A percentile compares a stretch with the other conserved stretches of the same genome.
phyloP scores from a whole-genome alignment of 202 grass and related monocot genomes.

The Carex arenaria region DNA sequence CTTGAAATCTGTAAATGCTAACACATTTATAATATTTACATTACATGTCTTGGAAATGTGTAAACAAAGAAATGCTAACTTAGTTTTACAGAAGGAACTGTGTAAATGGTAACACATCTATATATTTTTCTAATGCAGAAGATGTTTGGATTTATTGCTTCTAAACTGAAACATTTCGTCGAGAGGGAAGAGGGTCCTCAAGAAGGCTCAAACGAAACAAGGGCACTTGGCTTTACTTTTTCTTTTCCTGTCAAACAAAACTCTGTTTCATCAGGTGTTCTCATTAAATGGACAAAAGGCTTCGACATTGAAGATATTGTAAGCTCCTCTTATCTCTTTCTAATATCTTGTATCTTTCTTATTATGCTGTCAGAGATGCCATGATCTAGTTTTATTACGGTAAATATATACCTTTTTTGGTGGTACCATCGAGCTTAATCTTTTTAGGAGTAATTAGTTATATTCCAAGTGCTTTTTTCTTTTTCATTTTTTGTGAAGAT shows the following conservation, averaged over 20 bases:
- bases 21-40: no score
- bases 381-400: not conserved
- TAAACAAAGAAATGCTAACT: no score
- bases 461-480: not conserved
- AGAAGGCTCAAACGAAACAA: constrained; percentile 32
- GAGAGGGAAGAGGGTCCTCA: constrained; percentile 48
- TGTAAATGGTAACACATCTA: not conserved
- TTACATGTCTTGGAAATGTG: not conserved
- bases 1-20: no score
- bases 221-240: constrained; percentile 78
- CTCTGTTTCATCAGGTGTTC: constrained; percentile 70
- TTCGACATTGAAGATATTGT: constrained; percentile 73
- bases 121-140: constrained; percentile 39
- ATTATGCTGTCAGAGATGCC: not conserved
- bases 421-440: not conserved
- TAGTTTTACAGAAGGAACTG: not conserved
- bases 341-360: not conserved
- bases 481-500: not conserved
- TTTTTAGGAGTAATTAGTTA: not conserved
- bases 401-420: not conserved
- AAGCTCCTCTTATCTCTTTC: constrained; percentile 15
- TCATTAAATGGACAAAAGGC: constrained; percentile 92
- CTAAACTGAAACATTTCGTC: constrained; percentile 52
- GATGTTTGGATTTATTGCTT: constrained; percentile 68
- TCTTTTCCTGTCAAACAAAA: constrained; percentile 76